phyloP scores from a whole-genome alignment of 2,329 filamentous ascomycete species.

The Plenodomus tracheiphilus region DNA sequence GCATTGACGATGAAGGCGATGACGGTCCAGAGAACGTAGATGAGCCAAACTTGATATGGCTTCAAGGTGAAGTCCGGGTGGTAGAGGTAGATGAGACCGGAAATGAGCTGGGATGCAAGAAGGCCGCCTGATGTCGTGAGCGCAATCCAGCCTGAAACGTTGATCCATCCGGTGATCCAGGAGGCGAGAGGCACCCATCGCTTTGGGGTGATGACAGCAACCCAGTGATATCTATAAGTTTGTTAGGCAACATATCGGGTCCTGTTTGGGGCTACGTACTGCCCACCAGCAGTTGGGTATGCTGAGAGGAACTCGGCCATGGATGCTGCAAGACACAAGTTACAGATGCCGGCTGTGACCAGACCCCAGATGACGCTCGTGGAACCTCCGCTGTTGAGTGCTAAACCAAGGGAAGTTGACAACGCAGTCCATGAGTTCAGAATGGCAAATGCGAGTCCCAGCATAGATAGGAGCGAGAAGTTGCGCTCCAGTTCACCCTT shows the following conservation, averaged over 20 bases:
- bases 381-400: slow-evolving; percentile 71
- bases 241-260: slow-evolving; percentile 41
- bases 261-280: slow-evolving; percentile 17
- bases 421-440: slow-evolving; percentile 67
- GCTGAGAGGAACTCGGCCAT: slow-evolving; percentile 72
- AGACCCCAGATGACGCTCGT: slow-evolving; percentile 73
- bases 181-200: slow-evolving; percentile 65
- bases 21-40: slow-evolving; percentile 68
- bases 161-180: slow-evolving; percentile 75
- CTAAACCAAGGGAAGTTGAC: slow-evolving; percentile 61
- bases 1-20: slow-evolving; percentile 67
- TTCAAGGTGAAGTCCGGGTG: slow-evolving; percentile 60
- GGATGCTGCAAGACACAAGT: slow-evolving; percentile 68
- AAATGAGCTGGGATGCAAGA: slow-evolving; percentile 67
- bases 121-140: slow-evolving; percentile 70
- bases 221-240: slow-evolving; percentile 65
- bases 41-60: slow-evolving; percentile 73
- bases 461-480: slow-evolving; percentile 62
- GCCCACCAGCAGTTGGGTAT: slow-evolving; percentile 55
- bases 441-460: slow-evolving; percentile 65
- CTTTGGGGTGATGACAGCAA: slow-evolving; percentile 65
- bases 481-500: slow-evolving; percentile 62
- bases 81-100: slow-evolving; percentile 67
- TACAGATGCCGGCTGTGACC: slow-evolving; percentile 62
- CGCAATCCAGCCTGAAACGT: slow-evolving; percentile 69